These are phyloP conservation scores for Colletotrichum noveboracense DNA, from an alignment of 2,329 filamentous ascomycete species.

Conservation along the genomic window DNA sequence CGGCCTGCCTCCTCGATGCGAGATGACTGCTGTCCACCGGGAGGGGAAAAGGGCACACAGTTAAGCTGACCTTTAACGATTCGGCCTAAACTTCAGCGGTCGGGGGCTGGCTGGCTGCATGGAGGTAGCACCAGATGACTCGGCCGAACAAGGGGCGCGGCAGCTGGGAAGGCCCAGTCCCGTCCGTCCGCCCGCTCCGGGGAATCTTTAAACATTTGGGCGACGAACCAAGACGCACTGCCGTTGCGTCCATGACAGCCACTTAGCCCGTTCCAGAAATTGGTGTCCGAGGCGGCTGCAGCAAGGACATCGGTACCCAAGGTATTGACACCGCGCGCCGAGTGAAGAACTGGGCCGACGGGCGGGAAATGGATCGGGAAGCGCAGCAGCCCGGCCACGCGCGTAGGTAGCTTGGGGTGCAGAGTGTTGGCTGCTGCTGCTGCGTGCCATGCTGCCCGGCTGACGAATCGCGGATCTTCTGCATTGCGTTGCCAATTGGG, in stretches of 20 bases:
- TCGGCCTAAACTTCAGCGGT: background rate
- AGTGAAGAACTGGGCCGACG: background rate
- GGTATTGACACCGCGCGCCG: background rate
- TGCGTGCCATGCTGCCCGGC: background rate
- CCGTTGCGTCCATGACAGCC: background rate
- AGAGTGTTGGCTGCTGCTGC: background rate
- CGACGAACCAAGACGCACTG: constrained; percentile 2
- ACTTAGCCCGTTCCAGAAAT: background rate
- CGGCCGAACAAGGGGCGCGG: constrained; percentile 10
- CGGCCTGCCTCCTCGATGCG: background rate
- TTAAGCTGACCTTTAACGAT: background rate
- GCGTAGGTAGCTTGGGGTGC: background rate
- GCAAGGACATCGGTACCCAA: background rate
- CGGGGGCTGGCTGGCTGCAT: background rate
- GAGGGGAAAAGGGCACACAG: background rate
- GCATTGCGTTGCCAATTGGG: background rate
- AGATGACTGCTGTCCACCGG: background rate
- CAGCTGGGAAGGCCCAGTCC: constrained; percentile 7
- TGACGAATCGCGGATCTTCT: background rate
- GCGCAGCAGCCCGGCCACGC: background rate
- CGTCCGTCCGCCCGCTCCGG: constrained; percentile 15
- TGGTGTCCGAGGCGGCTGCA: background rate
- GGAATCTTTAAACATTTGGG: constrained; percentile 7
- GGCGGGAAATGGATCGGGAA: background rate
- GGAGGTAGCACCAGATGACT: background rate